Evolutionary conservation across 2,329 filamentous ascomycete genomes (phyloP).

Genomic region (Pseudopyrenochaeta lycopersici): DNA sequence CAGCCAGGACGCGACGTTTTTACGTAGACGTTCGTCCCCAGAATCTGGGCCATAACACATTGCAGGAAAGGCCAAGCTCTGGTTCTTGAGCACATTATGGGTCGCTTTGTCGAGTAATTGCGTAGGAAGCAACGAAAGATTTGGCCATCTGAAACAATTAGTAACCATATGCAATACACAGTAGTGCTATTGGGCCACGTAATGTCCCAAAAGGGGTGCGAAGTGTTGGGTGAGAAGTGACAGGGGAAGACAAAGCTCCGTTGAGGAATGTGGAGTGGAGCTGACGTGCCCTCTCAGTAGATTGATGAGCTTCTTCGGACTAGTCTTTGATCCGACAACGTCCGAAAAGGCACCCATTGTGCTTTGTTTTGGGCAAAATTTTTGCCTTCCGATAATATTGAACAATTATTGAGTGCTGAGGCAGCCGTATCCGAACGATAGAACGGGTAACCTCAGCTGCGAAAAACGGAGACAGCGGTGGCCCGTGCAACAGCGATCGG

Average conservation of each 20-base stretch:
- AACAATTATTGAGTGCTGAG: conserved; percentile 25
- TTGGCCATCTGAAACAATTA: conserved; percentile 71
- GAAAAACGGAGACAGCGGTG: conserved; percentile 10
- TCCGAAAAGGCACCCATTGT: conserved; percentile 42
- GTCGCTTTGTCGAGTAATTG: conserved; percentile 69
- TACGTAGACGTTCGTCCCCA: conserved; percentile 66
- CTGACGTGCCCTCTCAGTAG: conserved; percentile 45
- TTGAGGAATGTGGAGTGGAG: conserved; percentile 13
- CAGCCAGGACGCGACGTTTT: conserved; percentile 76
- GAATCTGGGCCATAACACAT: conserved; percentile 82
- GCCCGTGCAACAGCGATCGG: conserved; percentile 16
- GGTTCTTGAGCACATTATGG: conserved; percentile 67
- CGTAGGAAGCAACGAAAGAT: conserved; percentile 70
- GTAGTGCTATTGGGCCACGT: conserved; percentile 21
- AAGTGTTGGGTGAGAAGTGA: conserved; percentile 6
- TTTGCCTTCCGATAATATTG: conserved; percentile 17
- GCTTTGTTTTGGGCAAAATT: conserved; percentile 14
- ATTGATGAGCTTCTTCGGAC: conserved; percentile 47
- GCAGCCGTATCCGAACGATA: conserved; percentile 14
- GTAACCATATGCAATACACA: conserved; percentile 13
- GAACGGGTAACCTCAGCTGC: conserved; percentile 11
- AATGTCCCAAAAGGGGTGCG: conserved; percentile 16
- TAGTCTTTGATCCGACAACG: conserved; percentile 37
- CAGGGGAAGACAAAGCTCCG: conserved; percentile 3
- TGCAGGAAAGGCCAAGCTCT: conserved; percentile 66